phyloP scores from a whole-genome alignment of 2,329 filamentous ascomycete genomes.

The Aspergillus japonicus region DNA sequence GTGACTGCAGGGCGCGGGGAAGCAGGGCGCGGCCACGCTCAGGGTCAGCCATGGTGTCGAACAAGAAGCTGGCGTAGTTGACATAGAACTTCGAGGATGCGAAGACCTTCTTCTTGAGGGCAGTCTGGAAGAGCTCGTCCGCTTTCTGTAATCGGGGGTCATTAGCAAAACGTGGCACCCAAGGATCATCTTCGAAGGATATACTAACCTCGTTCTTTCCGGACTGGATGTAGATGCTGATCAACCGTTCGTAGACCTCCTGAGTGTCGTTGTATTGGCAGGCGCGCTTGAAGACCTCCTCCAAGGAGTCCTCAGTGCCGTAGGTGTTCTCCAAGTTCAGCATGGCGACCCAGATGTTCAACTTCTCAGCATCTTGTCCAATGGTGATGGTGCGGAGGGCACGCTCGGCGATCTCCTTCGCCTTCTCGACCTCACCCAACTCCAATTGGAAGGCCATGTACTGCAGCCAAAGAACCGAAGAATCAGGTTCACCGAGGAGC shows the following conservation, averaged over 20 bases:
- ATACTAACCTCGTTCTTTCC: slow-evolving; percentile 73
- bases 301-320: slow-evolving; percentile 75
- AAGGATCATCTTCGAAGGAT: neutral
- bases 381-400: slow-evolving; percentile 90
- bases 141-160: slow-evolving; percentile 63
- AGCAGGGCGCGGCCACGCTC: slow-evolving; percentile 77
- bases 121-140: slow-evolving; percentile 79
- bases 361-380: slow-evolving; percentile 84
- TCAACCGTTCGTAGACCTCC: slow-evolving; percentile 83
- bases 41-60: slow-evolving; percentile 68
- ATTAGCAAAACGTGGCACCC: slow-evolving; percentile 19
- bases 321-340: slow-evolving; percentile 93
- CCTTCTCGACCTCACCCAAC: slow-evolving; percentile 82
- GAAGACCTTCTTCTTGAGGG: slow-evolving; percentile 88
- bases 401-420: slow-evolving; percentile 84
- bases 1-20: slow-evolving; percentile 77
- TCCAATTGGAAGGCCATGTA: slow-evolving; percentile 99
- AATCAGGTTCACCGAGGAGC: slow-evolving; percentile 86
- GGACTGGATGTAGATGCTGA: slow-evolving; percentile 92
- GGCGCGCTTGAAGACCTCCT: slow-evolving; percentile 85
- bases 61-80: slow-evolving; percentile 93
- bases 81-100: slow-evolving; percentile 78
- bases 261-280: slow-evolving; percentile 92
- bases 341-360: slow-evolving; percentile 92
- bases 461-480: slow-evolving; percentile 88